Percentiles rank a stretch among this genome's conserved stretches.
Evolutionary conservation across 805 yeast species (phyloP).

Genomic region (Nakazawaea peltata): DNA sequence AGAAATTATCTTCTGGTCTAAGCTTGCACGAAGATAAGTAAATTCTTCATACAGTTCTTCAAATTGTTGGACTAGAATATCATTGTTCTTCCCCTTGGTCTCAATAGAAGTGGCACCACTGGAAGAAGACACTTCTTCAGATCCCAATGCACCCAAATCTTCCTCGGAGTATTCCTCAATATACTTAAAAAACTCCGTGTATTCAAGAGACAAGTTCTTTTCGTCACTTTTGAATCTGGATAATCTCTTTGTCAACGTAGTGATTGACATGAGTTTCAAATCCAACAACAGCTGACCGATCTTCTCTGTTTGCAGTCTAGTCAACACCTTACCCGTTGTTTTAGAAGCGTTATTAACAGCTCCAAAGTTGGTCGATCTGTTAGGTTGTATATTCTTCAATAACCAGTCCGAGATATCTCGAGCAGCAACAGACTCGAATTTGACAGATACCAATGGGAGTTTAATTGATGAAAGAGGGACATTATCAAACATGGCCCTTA

Average conservation of each 20-base stretch:
- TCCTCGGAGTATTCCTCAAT: neutral
- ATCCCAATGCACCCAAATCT: too few species aligned
- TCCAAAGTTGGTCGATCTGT: constrained; percentile 1
- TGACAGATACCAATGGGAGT: neutral
- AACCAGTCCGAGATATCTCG: constrained; percentile 2
- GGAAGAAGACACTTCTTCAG: too few species aligned
- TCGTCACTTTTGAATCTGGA: constrained; percentile 6
- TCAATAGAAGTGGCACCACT: too few species aligned
- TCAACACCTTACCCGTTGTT: constrained; percentile 3
- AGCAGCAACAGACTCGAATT: neutral
- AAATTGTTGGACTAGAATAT: too few species aligned
- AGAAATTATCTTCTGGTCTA: too few species aligned
- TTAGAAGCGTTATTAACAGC: too few species aligned
- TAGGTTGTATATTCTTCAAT: constrained; percentile 1
- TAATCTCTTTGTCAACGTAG: constrained; percentile 4
- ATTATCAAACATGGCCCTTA: neutral
- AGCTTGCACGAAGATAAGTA: too few species aligned
- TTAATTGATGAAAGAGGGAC: constrained; percentile 2
- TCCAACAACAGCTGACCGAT: constrained; percentile 7
- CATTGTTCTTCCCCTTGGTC: too few species aligned
- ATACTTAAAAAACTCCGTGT: constrained; percentile 4
- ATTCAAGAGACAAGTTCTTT: constrained; percentile 5
- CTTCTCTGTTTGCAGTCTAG: constrained; percentile 4
- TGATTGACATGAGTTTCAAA: neutral
- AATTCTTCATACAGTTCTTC: too few species aligned